These are phyloP conservation scores for Pythium apleroticum DNA, from an alignment of 352 stramenopile genomes.

Conservation along the genomic window DNA sequence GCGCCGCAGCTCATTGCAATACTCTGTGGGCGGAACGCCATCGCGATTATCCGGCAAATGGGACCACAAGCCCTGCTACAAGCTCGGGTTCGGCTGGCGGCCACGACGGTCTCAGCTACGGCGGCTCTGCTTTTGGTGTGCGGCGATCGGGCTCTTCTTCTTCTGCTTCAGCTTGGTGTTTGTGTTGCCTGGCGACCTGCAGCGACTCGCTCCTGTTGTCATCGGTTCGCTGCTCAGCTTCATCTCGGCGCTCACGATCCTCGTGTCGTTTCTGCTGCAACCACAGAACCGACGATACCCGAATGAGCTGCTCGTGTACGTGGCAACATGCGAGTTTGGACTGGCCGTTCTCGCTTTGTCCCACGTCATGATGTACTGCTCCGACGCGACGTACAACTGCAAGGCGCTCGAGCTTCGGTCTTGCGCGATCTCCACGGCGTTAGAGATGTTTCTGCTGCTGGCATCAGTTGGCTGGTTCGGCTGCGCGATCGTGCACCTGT, in stretches of 20 bases:
- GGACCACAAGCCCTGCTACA: slow-evolving; percentile 34
- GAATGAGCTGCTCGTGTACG: slow-evolving; percentile 69
- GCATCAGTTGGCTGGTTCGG: slow-evolving; percentile 69
- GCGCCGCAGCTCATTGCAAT: slow-evolving; percentile 21
- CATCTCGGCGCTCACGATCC: slow-evolving; percentile 44
- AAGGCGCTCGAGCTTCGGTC: slow-evolving; percentile 34
- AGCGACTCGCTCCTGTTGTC: slow-evolving; percentile 45
- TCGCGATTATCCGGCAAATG: slow-evolving; percentile 22
- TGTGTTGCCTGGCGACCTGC: slow-evolving; percentile 34
- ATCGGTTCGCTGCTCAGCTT: slow-evolving; percentile 54
- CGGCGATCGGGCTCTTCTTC: slow-evolving; percentile 31
- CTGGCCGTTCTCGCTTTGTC: slow-evolving; percentile 45
- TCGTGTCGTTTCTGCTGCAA: slow-evolving; percentile 53
- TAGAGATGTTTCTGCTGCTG: slow-evolving; percentile 66
- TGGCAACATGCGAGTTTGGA: slow-evolving; percentile 59
- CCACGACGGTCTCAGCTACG: slow-evolving; percentile 21
- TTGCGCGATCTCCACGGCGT: slow-evolving; percentile 37
- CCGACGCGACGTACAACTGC: slow-evolving; percentile 34
- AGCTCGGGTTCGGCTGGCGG: slow-evolving; percentile 33
- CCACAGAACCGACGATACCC: slow-evolving; percentile 39
- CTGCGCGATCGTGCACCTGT: slow-evolving; percentile 67
- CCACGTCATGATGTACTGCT: slow-evolving; percentile 48
- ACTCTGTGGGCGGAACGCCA: slow-evolving; percentile 16
- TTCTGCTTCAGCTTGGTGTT: slow-evolving; percentile 50
- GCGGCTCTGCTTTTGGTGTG: slow-evolving; percentile 35